Base-by-base conservation (phyloP, 768 basidiomycete genomes). In the Tubosaeta sp. region DNA sequence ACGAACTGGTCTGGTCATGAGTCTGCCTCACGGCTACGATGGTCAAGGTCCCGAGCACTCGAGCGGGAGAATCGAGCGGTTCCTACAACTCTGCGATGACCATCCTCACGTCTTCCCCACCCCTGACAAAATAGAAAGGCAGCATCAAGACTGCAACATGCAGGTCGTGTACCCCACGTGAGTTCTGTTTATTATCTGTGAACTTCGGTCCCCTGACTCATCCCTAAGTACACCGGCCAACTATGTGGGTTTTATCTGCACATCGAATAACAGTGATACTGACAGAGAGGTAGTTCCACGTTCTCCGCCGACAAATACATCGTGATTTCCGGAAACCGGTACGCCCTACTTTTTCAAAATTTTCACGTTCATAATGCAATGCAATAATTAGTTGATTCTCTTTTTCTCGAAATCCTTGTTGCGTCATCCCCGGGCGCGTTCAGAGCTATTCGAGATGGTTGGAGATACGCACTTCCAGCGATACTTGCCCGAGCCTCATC, bases 121-220 rank as follows among this genome's bases (percentile, higher is more conserved):
- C 0, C 80, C 80, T 1, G 84, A 95, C 71, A 97, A 95, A 76
- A 72, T 95, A 54, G 91, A 94, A 65, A 76, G 97, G 43, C 94
- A 97, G 63, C 94, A 97, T 66, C 97, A 99, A 74, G 97, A 99
- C 69, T 97, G 95, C 73, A 99, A 98, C 68, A 92, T 98, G 91
- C 97, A 98, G 73, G 88, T 99, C 59, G 92, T 95, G 27, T 98
- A 98, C 73, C 91, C 94, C 5, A 94, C 94, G 87, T 90, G 65
- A 70, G 87, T 78, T 32, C 9, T 37, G 2, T 27, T 51, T 52
- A 13, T 27, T 26, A 25, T 35, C 43, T 39, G 25, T 14, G 11
- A 12, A 39, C 39, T 34, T 6, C 0, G n/a, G 6, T 42, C 45
- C 48, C 47, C 49, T 62, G 57, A 59, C 49, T 55, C 13, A 54